Base-by-base conservation (phyloP, 495 filamentous ascomycete species). In the Entonaema liquescens region DNA sequence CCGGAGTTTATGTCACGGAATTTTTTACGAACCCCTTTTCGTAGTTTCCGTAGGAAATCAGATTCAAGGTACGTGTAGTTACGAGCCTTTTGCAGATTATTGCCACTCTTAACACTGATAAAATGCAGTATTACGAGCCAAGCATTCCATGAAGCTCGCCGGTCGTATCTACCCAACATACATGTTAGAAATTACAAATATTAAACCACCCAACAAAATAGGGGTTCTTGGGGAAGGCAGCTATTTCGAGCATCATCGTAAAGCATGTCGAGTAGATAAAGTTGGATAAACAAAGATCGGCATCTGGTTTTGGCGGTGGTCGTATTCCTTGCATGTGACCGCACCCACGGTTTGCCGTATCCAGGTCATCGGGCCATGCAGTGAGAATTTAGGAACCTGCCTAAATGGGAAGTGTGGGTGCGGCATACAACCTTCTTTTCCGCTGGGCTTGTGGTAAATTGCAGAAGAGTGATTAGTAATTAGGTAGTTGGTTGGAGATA, bases 361-460 rank as follows among this genome's bases (percentile, higher is more conserved):
- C 42, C 42, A 47, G 42, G 42, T 47, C 42, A 47, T 47, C 42
- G 42, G 42, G 42, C 42, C 42, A 47, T 47, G 42, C 42, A 47
- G 42, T 47, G 19, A 47, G 42, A 47, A 47, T 47, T 47, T 47
- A 47, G 42, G 12, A 21, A 47, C 42, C 19, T 47, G 19, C 42
- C 42, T 47, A 47, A 47, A 47, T 21, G 42, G 42, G 42, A 47
- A 47, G 42, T 47, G 42, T 47, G 42, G 42, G 12, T 47, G 42
- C 42, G 11, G 7, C 42, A 12, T 47, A 21, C 42, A 8, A 40
- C 19, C 19, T 47, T 47, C 2, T 4, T 13, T 23, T 9, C 19
- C n/a, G 17, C 21, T 3, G 38, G n/a, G n/a, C n/a, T n/a, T n/a
- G n/a, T n/a, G n/a, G 17, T 11, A 21, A 21, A 23, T 47, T 47